A percentile compares a stretch with the other conserved stretches of the same genome.
Evolutionary conservation across 208 protist genomes (phyloP).

Genomic region (Trypanosoma rangeli): DNA sequence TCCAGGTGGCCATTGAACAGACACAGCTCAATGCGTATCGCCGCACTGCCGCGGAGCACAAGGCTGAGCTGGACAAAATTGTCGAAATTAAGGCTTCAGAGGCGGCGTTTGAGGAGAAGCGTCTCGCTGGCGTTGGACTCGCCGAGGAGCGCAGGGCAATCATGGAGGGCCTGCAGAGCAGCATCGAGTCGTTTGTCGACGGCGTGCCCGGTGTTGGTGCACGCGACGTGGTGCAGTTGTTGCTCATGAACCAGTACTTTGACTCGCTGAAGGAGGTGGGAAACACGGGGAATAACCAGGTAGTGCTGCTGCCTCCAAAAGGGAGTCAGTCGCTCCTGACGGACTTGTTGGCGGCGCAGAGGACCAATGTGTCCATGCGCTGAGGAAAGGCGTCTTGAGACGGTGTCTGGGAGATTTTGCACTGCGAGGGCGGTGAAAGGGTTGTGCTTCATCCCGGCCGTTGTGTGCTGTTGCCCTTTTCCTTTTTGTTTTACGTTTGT

Average conservation of each 20-base stretch:
- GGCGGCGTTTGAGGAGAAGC: constrained; percentile 63
- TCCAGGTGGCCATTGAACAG: constrained; percentile 74
- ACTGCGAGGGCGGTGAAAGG: not conserved
- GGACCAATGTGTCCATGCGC: constrained; percentile 24
- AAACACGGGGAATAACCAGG: constrained; percentile 29
- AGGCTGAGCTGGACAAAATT: constrained; percentile 77
- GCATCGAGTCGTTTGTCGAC: constrained; percentile 40
- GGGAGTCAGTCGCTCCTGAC: constrained; percentile 19
- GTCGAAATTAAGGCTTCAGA: constrained; percentile 67
- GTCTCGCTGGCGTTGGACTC: constrained; percentile 54
- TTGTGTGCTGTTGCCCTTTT: not conserved
- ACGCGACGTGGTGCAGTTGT: constrained; percentile 65
- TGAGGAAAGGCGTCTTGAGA: constrained; percentile 17
- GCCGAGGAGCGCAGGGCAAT: constrained; percentile 77
- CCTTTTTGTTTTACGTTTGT: not conserved
- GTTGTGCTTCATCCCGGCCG: not conserved
- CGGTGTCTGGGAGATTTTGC: not conserved
- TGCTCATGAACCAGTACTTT: constrained; percentile 86
- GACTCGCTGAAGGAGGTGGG: constrained; percentile 76
- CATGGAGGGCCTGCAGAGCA: constrained; percentile 56
- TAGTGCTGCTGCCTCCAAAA: constrained; percentile 47
- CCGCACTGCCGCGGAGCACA: constrained; percentile 72
- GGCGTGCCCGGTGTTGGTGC: constrained; percentile 47
- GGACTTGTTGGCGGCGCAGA: constrained; percentile 45
- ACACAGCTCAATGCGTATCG: constrained; percentile 73